Percentiles rank a stretch among this genome's conserved stretches.
phyloP scores from a whole-genome alignment of 176 grass and related monocot genomes.

The Puya raimondii region DNA sequence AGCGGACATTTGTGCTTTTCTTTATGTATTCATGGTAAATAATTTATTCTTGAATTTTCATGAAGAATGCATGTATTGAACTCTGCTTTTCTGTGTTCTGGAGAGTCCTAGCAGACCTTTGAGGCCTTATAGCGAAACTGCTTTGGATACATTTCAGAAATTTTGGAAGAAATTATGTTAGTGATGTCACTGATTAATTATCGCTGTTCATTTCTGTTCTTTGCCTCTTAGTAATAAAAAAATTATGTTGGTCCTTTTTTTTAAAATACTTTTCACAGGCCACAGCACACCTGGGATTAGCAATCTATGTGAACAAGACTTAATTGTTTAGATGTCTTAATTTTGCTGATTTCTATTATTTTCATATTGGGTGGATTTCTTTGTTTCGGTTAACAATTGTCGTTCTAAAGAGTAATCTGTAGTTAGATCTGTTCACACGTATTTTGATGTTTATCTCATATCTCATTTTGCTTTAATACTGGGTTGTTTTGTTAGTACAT shows the following conservation, averaged over 20 bases:
- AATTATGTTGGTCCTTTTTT: too few relatives aligned
- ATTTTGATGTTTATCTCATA: neutral
- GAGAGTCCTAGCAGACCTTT: too few relatives aligned
- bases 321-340: too few relatives aligned
- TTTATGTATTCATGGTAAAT: neutral
- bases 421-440: too few relatives aligned
- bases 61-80: neutral
- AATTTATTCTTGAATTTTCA: neutral
- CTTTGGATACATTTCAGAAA: neutral
- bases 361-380: neutral
- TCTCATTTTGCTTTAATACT: constrained; percentile 9
- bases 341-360: too few relatives aligned
- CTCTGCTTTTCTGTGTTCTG: neutral
- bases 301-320: too few relatives aligned
- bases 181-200: neutral
- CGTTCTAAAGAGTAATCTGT: too few relatives aligned
- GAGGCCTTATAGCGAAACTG: too few relatives aligned
- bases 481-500: constrained; percentile 1
- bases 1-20: neutral
- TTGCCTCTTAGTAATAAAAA: neutral
- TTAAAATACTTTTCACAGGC: too few relatives aligned
- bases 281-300: too few relatives aligned
- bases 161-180: neutral
- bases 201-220: neutral
- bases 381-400: neutral